These are phyloP conservation scores for Hypoxylon rickii DNA, from an alignment of 495 filamentous ascomycete species.

Conservation along the genomic window DNA sequence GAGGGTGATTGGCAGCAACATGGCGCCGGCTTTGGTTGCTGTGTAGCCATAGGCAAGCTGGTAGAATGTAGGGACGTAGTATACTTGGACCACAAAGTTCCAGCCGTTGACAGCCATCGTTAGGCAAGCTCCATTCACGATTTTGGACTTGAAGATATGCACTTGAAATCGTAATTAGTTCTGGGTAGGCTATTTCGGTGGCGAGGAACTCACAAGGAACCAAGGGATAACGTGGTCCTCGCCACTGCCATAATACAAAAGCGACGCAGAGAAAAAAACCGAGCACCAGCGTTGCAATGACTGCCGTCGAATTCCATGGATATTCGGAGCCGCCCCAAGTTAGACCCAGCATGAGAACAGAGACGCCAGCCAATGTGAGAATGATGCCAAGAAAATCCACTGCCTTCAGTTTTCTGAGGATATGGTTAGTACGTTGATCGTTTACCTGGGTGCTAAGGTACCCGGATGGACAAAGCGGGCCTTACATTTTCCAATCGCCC, in stretches of 20 bases:
- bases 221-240: constrained; percentile 39
- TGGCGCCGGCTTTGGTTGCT: constrained; percentile 54
- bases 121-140: constrained; percentile 57
- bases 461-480: neutral
- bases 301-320: constrained; percentile 53
- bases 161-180: constrained; percentile 42
- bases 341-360: constrained; percentile 41
- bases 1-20: constrained; percentile 58
- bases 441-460: too few relatives aligned
- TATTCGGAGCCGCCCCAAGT: constrained; percentile 60
- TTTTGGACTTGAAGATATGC: constrained; percentile 54
- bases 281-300: constrained; percentile 53
- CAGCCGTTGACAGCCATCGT: constrained; percentile 62
- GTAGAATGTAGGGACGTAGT: constrained; percentile 62
- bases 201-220: constrained; percentile 38
- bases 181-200: neutral
- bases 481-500: constrained; percentile 53
- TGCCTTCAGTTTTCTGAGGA: constrained; percentile 48
- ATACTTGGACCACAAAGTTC: constrained; percentile 59
- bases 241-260: constrained; percentile 59
- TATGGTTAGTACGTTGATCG: constrained; percentile 3
- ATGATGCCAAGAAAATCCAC: constrained; percentile 51
- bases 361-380: constrained; percentile 25
- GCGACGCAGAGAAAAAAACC: constrained; percentile 47
- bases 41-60: constrained; percentile 59